Evolutionary conservation across 192 early-diverging fungal genomes (phyloP).

Genomic region (Geosiphon pyriformis): DNA sequence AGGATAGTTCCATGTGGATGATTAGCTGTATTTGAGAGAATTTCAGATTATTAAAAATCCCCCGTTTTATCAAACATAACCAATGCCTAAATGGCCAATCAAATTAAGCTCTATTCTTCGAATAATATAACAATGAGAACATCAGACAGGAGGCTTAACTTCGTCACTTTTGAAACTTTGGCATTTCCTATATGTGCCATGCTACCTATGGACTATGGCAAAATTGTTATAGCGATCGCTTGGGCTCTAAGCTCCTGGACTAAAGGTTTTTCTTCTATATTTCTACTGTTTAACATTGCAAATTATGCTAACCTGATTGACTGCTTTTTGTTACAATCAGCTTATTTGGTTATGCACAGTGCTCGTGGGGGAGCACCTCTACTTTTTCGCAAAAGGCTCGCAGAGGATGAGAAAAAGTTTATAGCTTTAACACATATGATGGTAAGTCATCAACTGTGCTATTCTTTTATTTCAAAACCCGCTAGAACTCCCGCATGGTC

Average conservation of each 20-base stretch:
- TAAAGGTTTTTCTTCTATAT: slow-evolving; percentile 9
- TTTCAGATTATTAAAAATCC: too few relatives aligned
- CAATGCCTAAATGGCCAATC: too few relatives aligned
- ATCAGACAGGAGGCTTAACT: too few relatives aligned
- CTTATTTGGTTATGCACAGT: slow-evolving; percentile 15
- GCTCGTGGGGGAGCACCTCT: slow-evolving; percentile 3
- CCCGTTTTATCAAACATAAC: too few relatives aligned
- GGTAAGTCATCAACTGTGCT: slow-evolving; percentile 1
- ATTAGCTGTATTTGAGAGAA: too few relatives aligned
- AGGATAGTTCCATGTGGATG: too few relatives aligned
- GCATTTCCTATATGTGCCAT: too few relatives aligned
- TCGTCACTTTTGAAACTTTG: too few relatives aligned
- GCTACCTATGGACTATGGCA: slow-evolving; percentile 1
- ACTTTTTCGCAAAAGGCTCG: slow-evolving; percentile 13
- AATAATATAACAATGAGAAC: too few relatives aligned
- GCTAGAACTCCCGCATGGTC: too few relatives aligned
- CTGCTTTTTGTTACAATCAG: not conserved
- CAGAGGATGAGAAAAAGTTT: slow-evolving; percentile 19
- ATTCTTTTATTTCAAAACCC: not conserved
- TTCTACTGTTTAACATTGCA: not conserved
- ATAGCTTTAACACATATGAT: slow-evolving; percentile 12
- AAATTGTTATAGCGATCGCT: slow-evolving; percentile 11
- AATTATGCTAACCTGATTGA: not conserved
- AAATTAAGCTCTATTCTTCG: too few relatives aligned
- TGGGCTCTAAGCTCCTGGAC: slow-evolving; percentile 21